A percentile compares a stretch with the other conserved stretches of the same genome.
Conservation (phyloP, 2,329 filamentous ascomycete species). For the Hymenoscyphus fructigenus region DNA sequence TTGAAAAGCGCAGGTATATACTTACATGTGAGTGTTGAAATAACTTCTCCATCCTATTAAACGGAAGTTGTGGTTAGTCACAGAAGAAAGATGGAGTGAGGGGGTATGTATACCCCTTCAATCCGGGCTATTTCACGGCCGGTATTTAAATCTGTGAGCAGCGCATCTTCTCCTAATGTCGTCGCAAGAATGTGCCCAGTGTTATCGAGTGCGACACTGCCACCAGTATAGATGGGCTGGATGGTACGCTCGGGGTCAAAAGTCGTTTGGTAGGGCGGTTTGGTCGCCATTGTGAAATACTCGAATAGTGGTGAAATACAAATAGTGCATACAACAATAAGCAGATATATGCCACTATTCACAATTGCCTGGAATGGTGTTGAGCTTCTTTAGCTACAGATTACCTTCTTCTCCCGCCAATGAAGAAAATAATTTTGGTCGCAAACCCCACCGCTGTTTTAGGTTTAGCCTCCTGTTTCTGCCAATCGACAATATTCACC, state of each 20-base stretch:
- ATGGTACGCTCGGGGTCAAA: slow-evolving; percentile 83
- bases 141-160: slow-evolving; percentile 81
- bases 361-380: background rate
- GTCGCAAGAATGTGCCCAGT: slow-evolving; percentile 81
- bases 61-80: slow-evolving; percentile 27
- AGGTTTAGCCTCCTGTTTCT: background rate
- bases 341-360: background rate
- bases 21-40: slow-evolving; percentile 70
- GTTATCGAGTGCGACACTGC: slow-evolving; percentile 79
- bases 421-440: slow-evolving; percentile 9
- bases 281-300: slow-evolving; percentile 54
- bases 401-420: background rate
- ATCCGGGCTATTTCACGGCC: slow-evolving; percentile 80
- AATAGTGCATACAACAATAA: background rate
- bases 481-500: background rate
- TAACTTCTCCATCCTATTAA: slow-evolving; percentile 70
- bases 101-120: slow-evolving; percentile 68
- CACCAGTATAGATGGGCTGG: slow-evolving; percentile 91
- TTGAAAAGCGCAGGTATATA: slow-evolving; percentile 10
- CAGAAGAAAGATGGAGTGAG: slow-evolving; percentile 14
- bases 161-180: slow-evolving; percentile 85
- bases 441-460: slow-evolving; percentile 8
- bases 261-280: slow-evolving; percentile 74
- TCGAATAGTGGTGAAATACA: background rate
- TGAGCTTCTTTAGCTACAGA: background rate